Evolutionary conservation across 202 grass and related monocot genomes (phyloP), one percentile per base, ranked within the genome.

Genomic region (Zizania palustris): DNA sequence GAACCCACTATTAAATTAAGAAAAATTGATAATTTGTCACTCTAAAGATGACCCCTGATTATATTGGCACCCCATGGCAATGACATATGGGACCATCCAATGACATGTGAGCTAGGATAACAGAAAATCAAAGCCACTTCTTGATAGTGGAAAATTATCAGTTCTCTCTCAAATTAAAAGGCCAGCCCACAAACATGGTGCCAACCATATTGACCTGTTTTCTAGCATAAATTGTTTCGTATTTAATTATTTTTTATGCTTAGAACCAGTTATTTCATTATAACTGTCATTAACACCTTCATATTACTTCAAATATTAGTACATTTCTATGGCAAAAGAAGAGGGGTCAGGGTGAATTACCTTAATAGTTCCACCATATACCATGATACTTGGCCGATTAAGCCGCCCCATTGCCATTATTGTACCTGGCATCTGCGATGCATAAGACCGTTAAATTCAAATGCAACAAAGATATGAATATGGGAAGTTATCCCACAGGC

Each of bases 351-450:
- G 64, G 53, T 16, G 44, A 21, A 69, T 84, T 80, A 93, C 95
- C 89, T 98, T 98, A 68, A 94, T 98, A 60, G 91, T 98, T 78
- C 95, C 95, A 62, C 95, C 95, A 84, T 94, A 98, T 73, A 98
- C 60, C 95, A 98, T 98, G 77, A 98, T 92, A 78, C 95, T 94
- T 75, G 95, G 91, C 60, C 89, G 82, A 73, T 98, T 98, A 76
- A 98, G 84, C 18, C 95, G 87, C 11, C 95, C 95, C 95, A 98
- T 94, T 75, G 95, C 95, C 95, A 98, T 98, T 77, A 98, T 95
- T 73, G 95, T 98, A 85, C 95, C 95, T 57, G 95, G 95, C 95
- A 98, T 88, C 94, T 97, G 83, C 61, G 80, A 86, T 35, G 38
- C 6, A 71, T 75, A 40, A 20, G 37, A 21, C 21, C 20, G 18